These are phyloP conservation scores for Dorcoceras hygrometricum DNA, from an alignment of 257 asterid genomes.

Conservation along the genomic window DNA sequence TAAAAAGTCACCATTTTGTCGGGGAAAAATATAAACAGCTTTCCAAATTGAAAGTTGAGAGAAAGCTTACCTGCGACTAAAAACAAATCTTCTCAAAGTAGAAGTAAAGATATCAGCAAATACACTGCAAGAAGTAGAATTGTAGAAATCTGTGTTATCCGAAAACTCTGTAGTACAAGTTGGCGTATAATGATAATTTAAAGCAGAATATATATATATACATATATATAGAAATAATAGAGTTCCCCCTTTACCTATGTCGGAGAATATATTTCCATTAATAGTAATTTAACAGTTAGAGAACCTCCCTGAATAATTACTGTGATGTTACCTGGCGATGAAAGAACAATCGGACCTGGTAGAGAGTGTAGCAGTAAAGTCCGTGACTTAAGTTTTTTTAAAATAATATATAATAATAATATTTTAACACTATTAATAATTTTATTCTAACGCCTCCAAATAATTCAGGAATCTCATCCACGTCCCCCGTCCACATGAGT, in stretches of 20 bases:
- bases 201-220: background rate
- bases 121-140: constrained; percentile 29
- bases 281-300: constrained; percentile 30
- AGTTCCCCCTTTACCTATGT: constrained; percentile 17
- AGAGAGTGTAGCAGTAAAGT: background rate
- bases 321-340: background rate
- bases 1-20: constrained; percentile 30
- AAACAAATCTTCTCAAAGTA: background rate
- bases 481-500: no score
- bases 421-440: no score
- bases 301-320: constrained; percentile 24
- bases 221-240: constrained; percentile 1
- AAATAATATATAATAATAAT: background rate
- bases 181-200: background rate
- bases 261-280: constrained; percentile 29
- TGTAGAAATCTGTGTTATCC: constrained; percentile 20
- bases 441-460: no score
- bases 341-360: background rate
- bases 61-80: background rate
- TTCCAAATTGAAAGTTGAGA: background rate
- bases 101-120: constrained; percentile 11
- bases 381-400: no score
- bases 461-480: no score
- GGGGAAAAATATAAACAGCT: constrained; percentile 10
- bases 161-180: constrained; percentile 17